Percentiles rank a stretch among this genome's conserved stretches.
Conservation (phyloP, 306 rosid genomes). For the Sechiopsis laciniata region DNA sequence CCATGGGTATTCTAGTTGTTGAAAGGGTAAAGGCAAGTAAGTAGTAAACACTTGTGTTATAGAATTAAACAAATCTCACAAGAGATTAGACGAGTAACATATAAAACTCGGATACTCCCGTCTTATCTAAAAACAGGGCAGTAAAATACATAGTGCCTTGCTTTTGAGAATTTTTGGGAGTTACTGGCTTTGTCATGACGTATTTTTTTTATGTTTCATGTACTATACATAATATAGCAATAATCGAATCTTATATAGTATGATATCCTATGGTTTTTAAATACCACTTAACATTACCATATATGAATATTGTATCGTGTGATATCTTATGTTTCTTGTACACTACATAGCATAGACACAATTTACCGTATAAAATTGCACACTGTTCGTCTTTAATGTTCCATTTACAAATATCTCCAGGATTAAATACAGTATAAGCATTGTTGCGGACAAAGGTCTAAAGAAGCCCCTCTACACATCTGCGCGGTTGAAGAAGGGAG, state of each 20-base stretch:
- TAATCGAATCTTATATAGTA: background rate
- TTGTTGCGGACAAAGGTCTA: slow-evolving; percentile 96
- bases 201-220: background rate
- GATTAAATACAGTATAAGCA: slow-evolving; percentile 93
- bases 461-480: slow-evolving; percentile 81
- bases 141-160: background rate
- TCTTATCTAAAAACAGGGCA: background rate
- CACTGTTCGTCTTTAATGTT: slow-evolving; percentile 10
- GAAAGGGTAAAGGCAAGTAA: background rate
- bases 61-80: background rate
- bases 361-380: background rate
- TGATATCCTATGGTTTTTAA: slow-evolving; percentile 8
- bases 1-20: background rate
- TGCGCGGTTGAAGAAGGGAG: slow-evolving; percentile 95
- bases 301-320: background rate
- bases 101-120: background rate
- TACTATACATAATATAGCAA: background rate
- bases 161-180: background rate
- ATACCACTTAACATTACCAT: background rate
- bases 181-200: background rate
- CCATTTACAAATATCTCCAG: slow-evolving; percentile 37
- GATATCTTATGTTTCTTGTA: slow-evolving; percentile 5
- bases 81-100: background rate
- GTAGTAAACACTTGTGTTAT: background rate
- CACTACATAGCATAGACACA: background rate